phyloP scores from a whole-genome alignment of 2,329 filamentous ascomycete genomes.

The Domatiomyces catenatus region DNA sequence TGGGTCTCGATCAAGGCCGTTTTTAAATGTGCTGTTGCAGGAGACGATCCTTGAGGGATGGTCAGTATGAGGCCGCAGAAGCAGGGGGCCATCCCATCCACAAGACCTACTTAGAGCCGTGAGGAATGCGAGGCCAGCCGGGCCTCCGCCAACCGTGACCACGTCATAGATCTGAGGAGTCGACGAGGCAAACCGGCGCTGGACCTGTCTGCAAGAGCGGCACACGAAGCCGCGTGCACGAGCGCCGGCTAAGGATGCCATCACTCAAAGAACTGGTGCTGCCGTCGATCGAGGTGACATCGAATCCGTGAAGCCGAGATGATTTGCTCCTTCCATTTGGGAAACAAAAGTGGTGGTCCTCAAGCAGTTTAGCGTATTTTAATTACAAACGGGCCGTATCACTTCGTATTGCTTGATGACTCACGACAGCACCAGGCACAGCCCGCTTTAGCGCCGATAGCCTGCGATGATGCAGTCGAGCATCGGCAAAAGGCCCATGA shows the following conservation, averaged over 20 bases:
- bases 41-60: conserved; percentile 49
- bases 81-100: background rate
- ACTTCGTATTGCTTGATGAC: too few relatives aligned
- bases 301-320: background rate
- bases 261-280: background rate
- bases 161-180: conserved; percentile 73
- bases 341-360: too few relatives aligned
- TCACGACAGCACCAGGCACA: too few relatives aligned
- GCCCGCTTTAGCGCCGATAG: too few relatives aligned
- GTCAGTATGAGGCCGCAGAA: conserved; percentile 2
- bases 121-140: conserved; percentile 70
- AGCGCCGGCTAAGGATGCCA: background rate
- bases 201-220: background rate
- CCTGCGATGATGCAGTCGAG: too few relatives aligned
- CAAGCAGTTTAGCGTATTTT: too few relatives aligned
- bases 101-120: conserved; percentile 52
- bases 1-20: conserved; percentile 85
- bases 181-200: conserved; percentile 6
- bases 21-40: conserved; percentile 58
- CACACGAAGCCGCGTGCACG: background rate
- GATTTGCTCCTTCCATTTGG: too few relatives aligned
- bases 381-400: too few relatives aligned
- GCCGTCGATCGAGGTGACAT: background rate
- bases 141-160: conserved; percentile 78
- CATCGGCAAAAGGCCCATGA: too few relatives aligned